Percentiles rank a stretch among this genome's conserved stretches.
Conservation (phyloP, 2,329 filamentous ascomycete species). For the Ophiostoma ulmi region DNA sequence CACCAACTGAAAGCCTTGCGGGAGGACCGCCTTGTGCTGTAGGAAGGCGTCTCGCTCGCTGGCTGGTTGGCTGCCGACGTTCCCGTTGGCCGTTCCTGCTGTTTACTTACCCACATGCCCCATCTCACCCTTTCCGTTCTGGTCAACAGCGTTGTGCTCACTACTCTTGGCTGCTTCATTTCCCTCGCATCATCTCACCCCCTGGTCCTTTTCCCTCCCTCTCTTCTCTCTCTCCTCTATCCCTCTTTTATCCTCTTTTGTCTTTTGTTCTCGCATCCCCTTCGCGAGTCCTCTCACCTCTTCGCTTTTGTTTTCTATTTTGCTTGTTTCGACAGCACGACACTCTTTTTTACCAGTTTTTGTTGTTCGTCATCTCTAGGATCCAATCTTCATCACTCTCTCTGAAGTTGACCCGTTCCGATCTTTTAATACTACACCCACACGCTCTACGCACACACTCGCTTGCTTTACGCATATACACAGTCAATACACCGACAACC, state of each 20-base stretch:
- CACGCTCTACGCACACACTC: not conserved
- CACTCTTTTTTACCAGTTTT: slow-evolving; percentile 30
- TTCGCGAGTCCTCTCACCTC: slow-evolving; percentile 1
- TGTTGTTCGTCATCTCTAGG: slow-evolving; percentile 30
- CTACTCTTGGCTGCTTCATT: slow-evolving; percentile 6
- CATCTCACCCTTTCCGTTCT: slow-evolving; percentile 16
- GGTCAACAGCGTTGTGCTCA: slow-evolving; percentile 14
- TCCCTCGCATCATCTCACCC: slow-evolving; percentile 16
- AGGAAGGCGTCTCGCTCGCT: slow-evolving; percentile 12
- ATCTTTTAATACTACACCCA: slow-evolving; percentile 37
- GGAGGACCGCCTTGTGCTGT: not conserved
- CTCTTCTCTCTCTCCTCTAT: slow-evolving; percentile 15
- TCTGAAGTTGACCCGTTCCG: slow-evolving; percentile 43
- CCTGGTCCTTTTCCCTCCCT: slow-evolving; percentile 15
- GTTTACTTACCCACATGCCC: not conserved
- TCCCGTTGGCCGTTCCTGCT: slow-evolving; percentile 1
- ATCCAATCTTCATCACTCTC: slow-evolving; percentile 44
- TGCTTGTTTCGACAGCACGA: slow-evolving; percentile 26
- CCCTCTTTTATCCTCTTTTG: slow-evolving; percentile 14
- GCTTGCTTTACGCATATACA: slow-evolving; percentile 6
- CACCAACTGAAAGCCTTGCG: not conserved
- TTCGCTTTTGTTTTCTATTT: slow-evolving; percentile 20
- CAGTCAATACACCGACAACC: slow-evolving; percentile 6
- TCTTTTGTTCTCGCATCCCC: slow-evolving; percentile 12
- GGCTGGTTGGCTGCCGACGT: slow-evolving; percentile 5